phyloP scores from a whole-genome alignment of 495 filamentous ascomycete species.

The Chaetomium fimeti region DNA sequence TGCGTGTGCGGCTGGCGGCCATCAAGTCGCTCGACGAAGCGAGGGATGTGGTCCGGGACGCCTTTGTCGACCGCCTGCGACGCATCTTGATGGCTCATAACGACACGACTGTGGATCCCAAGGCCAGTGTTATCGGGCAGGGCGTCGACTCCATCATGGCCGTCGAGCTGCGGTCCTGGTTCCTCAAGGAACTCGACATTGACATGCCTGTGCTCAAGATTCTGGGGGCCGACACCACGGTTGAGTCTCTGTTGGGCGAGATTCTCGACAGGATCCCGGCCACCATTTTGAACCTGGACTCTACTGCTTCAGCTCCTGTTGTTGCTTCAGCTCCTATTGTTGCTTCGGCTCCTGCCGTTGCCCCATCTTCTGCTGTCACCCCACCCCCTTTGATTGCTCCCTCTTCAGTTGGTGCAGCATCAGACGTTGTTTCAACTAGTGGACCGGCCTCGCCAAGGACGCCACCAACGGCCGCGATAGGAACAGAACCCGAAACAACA shows the following conservation, averaged over 20 bases:
- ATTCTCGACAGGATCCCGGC: too few relatives aligned
- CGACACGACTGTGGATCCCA: neutral
- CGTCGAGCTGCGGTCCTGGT: slow-evolving; percentile 46
- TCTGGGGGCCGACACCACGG: slow-evolving; percentile 38
- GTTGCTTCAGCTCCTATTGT: too few relatives aligned
- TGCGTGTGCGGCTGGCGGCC: too few relatives aligned
- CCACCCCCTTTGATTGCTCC: too few relatives aligned
- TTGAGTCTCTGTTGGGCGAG: neutral
- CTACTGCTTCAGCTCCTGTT: neutral
- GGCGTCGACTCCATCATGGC: slow-evolving; percentile 49
- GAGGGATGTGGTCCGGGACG: neutral
- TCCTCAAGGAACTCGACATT: slow-evolving; percentile 42
- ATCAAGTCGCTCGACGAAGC: too few relatives aligned
- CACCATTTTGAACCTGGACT: neutral
- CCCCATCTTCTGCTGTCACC: too few relatives aligned
- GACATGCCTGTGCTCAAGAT: slow-evolving; percentile 52
- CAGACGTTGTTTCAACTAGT: too few relatives aligned
- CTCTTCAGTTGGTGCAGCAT: too few relatives aligned
- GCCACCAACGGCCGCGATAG: too few relatives aligned
- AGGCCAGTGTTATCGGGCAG: slow-evolving; percentile 15
- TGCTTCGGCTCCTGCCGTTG: too few relatives aligned
- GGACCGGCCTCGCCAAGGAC: too few relatives aligned
- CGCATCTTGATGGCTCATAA: neutral
- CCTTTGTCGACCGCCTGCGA: neutral
- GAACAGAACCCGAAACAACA: too few relatives aligned